Evolutionary conservation across 2,329 filamentous ascomycete genomes (phyloP).

Genomic region (Hirsutella minnesotensis): DNA sequence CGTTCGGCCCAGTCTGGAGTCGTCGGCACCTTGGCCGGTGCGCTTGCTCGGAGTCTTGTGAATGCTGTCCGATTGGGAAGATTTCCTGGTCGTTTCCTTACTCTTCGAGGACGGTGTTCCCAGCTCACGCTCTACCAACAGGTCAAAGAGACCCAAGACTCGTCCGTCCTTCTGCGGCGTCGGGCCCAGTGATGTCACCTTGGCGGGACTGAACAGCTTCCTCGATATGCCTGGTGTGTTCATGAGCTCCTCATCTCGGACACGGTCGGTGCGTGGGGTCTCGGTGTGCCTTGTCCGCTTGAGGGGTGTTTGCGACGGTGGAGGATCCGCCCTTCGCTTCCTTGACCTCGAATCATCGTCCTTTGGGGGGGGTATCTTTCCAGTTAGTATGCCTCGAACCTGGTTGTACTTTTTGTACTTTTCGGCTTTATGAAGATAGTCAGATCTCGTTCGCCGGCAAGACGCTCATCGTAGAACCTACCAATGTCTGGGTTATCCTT

Average conservation of each 20-base stretch:
- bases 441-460: background rate
- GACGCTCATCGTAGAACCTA: constrained; percentile 21
- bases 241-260: constrained; percentile 30
- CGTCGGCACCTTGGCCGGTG: constrained; percentile 16
- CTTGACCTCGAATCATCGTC: constrained; percentile 9
- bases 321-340: constrained; percentile 29
- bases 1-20: constrained; percentile 29
- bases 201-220: constrained; percentile 47
- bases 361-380: constrained; percentile 31
- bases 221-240: constrained; percentile 45
- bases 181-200: constrained; percentile 56
- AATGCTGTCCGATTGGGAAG: constrained; percentile 6
- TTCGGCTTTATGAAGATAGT: constrained; percentile 31
- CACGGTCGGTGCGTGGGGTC: constrained; percentile 32
- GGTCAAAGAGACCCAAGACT: constrained; percentile 67
- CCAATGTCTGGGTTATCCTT: constrained; percentile 61
- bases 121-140: constrained; percentile 40
- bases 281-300: constrained; percentile 36
- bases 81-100: constrained; percentile 10
- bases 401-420: constrained; percentile 72
- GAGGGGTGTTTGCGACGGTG: constrained; percentile 31
- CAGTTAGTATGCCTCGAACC: constrained; percentile 45
- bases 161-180: constrained; percentile 71
- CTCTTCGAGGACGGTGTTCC: constrained; percentile 36
- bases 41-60: constrained; percentile 38